Base-by-base conservation (phyloP, 2,329 filamentous ascomycete species). In the Chaetomiaceae sp. region DNA sequence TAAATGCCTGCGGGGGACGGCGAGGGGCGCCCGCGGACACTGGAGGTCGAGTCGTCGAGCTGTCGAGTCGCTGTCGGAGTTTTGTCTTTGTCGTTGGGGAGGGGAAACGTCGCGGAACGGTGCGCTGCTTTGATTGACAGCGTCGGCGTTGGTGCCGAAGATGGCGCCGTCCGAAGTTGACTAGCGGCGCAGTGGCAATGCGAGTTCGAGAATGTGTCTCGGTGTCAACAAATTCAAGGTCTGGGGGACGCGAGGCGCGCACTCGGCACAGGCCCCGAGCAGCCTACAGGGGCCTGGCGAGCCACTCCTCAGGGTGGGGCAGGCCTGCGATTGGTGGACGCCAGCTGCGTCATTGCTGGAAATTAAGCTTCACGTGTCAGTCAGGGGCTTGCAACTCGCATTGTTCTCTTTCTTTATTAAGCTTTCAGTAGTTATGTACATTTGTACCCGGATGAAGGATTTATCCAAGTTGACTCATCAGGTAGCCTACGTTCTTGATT, bases 171-270 rank as follows among this genome's bases (percentile, higher is more conserved):
- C n/a, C 25, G 23, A 22, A n/a, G 20, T 39, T 44, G 40, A 42
- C 29, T 20, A 43, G 39, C 39, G 53, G 47, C 47, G 47, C 37
- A 47, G 51, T 27, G 45, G 43, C 36, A 45, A 44, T 31, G 38
- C 15, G 51, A 40, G 51, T 45, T 44, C 47, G 52, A 47, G 47
- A 48, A 48, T 59, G 51, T 54, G 52, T 58, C 50, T 45, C 57
- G 53, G 59, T 61, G 62, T 65, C 63, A 64, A 66, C 62, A 65
- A 64, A 61, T 58, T 64, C 59, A 46, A 45, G 59, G 48, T n/a
- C n/a, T n/a, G n/a, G 56, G 48, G 51, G 57, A 62, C 61, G 61
- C 61, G 61, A 59, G 37, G 55, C 59, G 59, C 61, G 59, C 51
- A 49, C 20, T 27, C 22, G n/a, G 15, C 19, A 19, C n/a, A 11